Conservation (phyloP, 345 rosid genomes). For the Aquilaria malaccensis region DNA sequence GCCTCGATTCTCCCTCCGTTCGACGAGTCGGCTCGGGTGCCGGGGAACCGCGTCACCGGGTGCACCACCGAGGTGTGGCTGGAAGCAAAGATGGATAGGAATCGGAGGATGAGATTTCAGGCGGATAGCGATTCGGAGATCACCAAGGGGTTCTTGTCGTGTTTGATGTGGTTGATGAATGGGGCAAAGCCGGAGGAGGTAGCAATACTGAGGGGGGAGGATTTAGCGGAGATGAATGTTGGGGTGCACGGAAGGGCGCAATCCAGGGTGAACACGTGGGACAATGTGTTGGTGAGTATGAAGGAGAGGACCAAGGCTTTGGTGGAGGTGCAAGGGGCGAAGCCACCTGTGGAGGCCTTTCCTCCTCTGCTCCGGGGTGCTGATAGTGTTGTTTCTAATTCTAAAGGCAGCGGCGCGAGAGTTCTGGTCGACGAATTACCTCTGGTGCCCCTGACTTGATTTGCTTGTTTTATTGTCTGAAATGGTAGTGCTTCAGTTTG, state of each 20-base stretch:
- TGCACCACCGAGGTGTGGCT: slow-evolving; percentile 95
- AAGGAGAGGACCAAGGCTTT: slow-evolving; percentile 45
- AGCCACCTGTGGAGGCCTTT: not conserved
- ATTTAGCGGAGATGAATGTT: slow-evolving; percentile 64
- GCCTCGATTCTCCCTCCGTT: slow-evolving; percentile 53
- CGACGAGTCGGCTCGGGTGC: slow-evolving; percentile 56
- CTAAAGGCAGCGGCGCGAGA: not conserved
- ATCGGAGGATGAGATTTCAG: slow-evolving; percentile 55
- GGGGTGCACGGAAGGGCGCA: slow-evolving; percentile 52
- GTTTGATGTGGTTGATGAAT: slow-evolving; percentile 71
- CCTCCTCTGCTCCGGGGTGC: not conserved
- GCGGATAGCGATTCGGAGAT: slow-evolving; percentile 95
- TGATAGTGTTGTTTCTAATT: not conserved
- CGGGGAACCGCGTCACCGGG: slow-evolving; percentile 55
- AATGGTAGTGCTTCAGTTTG: too few relatives aligned
- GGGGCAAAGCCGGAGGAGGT: slow-evolving; percentile 81
- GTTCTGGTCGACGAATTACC: not conserved
- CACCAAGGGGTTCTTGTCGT: slow-evolving; percentile 66
- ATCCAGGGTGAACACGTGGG: slow-evolving; percentile 87
- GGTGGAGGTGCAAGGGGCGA: slow-evolving; percentile 11
- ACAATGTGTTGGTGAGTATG: slow-evolving; percentile 56
- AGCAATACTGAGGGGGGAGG: slow-evolving; percentile 50
- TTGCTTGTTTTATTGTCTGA: not conserved
- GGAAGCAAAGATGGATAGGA: slow-evolving; percentile 39
- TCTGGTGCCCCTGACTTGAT: not conserved